Conservation (phyloP, 1,284 basidiomycete genomes). For the Stygiomarasmius scandens region DNA sequence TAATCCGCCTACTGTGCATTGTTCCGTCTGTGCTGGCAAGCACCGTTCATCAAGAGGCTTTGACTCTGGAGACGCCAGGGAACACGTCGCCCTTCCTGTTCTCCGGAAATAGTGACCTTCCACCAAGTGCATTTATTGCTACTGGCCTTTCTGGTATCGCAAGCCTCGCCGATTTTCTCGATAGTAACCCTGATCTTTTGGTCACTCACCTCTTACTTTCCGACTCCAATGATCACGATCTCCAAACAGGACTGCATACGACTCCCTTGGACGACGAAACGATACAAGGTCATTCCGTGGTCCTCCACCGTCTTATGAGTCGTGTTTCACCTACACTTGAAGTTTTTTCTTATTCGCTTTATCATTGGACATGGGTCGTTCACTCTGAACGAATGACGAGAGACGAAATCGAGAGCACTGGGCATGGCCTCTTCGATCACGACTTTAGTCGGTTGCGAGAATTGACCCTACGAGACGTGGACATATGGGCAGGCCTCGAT, state of each 20-base stretch:
- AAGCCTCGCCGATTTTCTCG: not conserved
- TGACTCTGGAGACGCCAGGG: not conserved
- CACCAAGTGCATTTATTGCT: not conserved
- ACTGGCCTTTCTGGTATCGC: not conserved
- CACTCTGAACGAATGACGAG: not conserved
- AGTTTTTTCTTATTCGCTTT: constrained; percentile 3
- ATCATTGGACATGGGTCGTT: not conserved
- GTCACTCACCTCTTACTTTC: constrained; percentile 4
- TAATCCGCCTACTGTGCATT: not conserved
- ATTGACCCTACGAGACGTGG: not conserved
- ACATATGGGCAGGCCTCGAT: not conserved
- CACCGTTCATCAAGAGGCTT: not conserved
- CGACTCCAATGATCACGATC: constrained; percentile 1
- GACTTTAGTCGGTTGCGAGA: constrained; percentile 2
- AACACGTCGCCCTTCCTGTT: not conserved
- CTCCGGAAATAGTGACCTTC: not conserved
- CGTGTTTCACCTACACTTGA: constrained; percentile 2
- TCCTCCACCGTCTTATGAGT: constrained; percentile 2
- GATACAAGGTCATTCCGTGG: not conserved
- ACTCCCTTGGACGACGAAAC: not conserved
- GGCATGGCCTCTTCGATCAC: not conserved
- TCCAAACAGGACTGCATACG: not conserved
- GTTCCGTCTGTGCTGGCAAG: not conserved
- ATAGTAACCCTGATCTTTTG: not conserved
- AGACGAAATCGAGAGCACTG: not conserved